Evolutionary conservation across 768 basidiomycete species (phyloP).

Genomic region (Pisolithus marmoratus): DNA sequence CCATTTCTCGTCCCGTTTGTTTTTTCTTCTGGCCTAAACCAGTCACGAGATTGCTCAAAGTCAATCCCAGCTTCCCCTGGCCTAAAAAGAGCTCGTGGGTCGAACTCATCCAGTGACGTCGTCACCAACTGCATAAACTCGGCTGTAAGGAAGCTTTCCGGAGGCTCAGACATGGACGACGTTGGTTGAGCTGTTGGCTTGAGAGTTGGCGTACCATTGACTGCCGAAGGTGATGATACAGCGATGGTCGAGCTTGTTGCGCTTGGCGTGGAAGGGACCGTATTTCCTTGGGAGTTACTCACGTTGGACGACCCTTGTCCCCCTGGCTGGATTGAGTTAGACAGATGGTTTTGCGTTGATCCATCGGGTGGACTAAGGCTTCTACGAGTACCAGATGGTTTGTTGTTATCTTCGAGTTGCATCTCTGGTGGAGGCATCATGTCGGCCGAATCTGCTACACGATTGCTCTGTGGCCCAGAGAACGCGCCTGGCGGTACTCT

Average conservation of each 20-base stretch:
- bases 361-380: conserved; percentile 28
- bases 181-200: conserved; percentile 21
- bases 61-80: conserved; percentile 45
- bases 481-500: conserved; percentile 29
- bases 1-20: conserved; percentile 2
- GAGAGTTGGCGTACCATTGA: conserved; percentile 27
- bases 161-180: conserved; percentile 16
- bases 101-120: conserved; percentile 35
- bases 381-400: conserved; percentile 9
- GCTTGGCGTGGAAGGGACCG: conserved; percentile 35
- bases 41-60: conserved; percentile 70
- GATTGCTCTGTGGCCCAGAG: conserved; percentile 27
- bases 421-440: conserved; percentile 42
- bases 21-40: conserved; percentile 46
- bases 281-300: conserved; percentile 20
- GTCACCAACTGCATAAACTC: conserved; percentile 45
- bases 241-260: conserved; percentile 28
- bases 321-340: conserved; percentile 21
- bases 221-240: conserved; percentile 33
- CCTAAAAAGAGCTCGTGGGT: conserved; percentile 33
- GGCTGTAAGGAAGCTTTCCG: conserved; percentile 14
- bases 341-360: conserved; percentile 38
- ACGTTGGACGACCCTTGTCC: conserved; percentile 18
- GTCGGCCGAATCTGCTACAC: conserved; percentile 31
- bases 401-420: no score